Percentiles rank a stretch among this genome's conserved stretches.
Conservation (phyloP, 345 rosid genomes). For the Theobroma cacao region DNA sequence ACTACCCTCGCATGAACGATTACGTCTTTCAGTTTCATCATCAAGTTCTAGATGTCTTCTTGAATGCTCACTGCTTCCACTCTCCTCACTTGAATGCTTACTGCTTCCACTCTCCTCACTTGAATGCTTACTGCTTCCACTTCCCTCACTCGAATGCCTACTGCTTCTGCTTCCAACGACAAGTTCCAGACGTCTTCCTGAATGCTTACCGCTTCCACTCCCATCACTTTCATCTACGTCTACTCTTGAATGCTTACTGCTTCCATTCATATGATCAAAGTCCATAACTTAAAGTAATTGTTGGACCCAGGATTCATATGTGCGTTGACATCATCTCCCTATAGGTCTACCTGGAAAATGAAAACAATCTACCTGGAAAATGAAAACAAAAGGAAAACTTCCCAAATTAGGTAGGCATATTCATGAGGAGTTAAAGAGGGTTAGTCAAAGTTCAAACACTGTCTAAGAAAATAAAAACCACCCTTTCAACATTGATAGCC, state of each 20-base stretch:
- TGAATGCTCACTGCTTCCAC: too few relatives aligned
- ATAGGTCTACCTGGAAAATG: not conserved
- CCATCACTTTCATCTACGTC: constrained; percentile 8
- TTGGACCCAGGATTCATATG: not conserved
- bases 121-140: constrained; percentile 13
- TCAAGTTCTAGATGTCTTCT: not conserved
- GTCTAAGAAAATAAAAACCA: not conserved
- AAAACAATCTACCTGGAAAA: not conserved
- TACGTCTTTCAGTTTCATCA: not conserved
- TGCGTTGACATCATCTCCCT: not conserved
- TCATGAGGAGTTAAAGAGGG: not conserved
- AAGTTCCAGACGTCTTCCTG: constrained; percentile 6
- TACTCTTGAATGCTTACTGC: constrained; percentile 12
- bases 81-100: too few relatives aligned
- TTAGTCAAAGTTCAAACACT: not conserved
- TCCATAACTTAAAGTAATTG: constrained; percentile 41
- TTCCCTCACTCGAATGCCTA: constrained; percentile 1
- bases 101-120: too few relatives aligned
- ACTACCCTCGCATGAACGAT: not conserved
- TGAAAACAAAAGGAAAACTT: not conserved
- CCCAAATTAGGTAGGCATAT: not conserved
- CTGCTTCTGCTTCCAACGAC: constrained; percentile 4
- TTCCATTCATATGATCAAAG: constrained; percentile 22
- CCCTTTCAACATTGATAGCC: not conserved
- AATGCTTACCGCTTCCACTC: constrained; percentile 17